Percentiles rank a stretch among this genome's conserved stretches.
Conservation (phyloP, 2,329 filamentous ascomycete species). For the Monosporascus sp. region DNA sequence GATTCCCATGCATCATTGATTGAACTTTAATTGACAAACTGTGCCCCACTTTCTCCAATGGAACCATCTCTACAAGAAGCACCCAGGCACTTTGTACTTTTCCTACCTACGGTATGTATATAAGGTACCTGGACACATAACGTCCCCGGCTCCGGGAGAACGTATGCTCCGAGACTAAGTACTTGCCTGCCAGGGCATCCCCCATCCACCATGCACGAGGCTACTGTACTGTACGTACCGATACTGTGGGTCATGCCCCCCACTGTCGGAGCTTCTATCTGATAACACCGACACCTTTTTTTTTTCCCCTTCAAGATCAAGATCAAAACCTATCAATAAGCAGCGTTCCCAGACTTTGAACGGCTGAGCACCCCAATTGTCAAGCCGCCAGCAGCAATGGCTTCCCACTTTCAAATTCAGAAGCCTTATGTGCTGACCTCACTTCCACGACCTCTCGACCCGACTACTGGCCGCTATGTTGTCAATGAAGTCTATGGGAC, state of each 20-base stretch:
- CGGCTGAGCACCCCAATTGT: background rate
- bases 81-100: background rate
- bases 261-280: background rate
- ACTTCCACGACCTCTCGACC: constrained; percentile 53
- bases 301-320: background rate
- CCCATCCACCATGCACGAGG: no score
- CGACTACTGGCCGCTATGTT: constrained; percentile 42
- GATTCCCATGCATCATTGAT: background rate
- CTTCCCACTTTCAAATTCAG: constrained; percentile 56
- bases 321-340: background rate
- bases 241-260: background rate
- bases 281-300: background rate
- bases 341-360: background rate
- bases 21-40: background rate
- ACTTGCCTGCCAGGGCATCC: no score
- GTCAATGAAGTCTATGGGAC: constrained; percentile 58
- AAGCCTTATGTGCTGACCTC: constrained; percentile 58
- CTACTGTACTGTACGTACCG: background rate
- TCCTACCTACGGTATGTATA: no score
- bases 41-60: no score
- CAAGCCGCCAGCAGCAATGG: constrained; percentile 34
- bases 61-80: background rate
- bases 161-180: no score
- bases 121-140: no score
- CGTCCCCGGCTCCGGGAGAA: no score